Evolutionary conservation across 257 asterid genomes (phyloP).

Genomic region (Voacanga thouarsii): DNA sequence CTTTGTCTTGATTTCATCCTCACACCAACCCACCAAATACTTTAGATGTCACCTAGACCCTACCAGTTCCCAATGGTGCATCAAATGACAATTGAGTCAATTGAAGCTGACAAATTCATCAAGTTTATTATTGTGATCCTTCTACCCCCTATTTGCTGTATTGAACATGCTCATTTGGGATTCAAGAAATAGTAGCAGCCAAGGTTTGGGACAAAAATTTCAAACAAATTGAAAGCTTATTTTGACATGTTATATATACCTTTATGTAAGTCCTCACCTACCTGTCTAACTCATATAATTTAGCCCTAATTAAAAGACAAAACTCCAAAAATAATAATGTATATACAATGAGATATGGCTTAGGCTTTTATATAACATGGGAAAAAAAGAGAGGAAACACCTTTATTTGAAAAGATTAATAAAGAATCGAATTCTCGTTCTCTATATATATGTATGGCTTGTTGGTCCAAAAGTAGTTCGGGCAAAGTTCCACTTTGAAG

Average conservation of each 20-base stretch:
- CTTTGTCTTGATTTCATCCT: neutral
- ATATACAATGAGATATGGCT: neutral
- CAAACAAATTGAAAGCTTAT: neutral
- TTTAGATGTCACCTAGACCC: neutral
- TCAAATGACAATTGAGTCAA: constrained; percentile 7
- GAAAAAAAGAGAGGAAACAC: neutral
- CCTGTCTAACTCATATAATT: neutral
- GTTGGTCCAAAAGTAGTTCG: neutral
- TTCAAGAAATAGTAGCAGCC: neutral
- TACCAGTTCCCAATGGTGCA: neutral
- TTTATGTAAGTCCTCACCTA: constrained; percentile 3
- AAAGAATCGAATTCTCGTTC: neutral
- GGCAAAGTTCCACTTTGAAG: neutral
- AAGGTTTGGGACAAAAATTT: constrained; percentile 6
- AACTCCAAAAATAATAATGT: neutral
- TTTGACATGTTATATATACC: neutral
- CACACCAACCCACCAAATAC: constrained; percentile 10
- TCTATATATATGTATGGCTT: constrained; percentile 5
- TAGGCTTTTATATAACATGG: neutral
- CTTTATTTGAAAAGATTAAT: neutral
- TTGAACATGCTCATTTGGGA: neutral
- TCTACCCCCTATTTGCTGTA: neutral
- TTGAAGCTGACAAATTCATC: neutral
- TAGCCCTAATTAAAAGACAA: neutral
- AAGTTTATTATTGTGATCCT: neutral